Evolutionary conservation across 139 green algal species (phyloP).

Genomic region (Tetraselmis striata): DNA sequence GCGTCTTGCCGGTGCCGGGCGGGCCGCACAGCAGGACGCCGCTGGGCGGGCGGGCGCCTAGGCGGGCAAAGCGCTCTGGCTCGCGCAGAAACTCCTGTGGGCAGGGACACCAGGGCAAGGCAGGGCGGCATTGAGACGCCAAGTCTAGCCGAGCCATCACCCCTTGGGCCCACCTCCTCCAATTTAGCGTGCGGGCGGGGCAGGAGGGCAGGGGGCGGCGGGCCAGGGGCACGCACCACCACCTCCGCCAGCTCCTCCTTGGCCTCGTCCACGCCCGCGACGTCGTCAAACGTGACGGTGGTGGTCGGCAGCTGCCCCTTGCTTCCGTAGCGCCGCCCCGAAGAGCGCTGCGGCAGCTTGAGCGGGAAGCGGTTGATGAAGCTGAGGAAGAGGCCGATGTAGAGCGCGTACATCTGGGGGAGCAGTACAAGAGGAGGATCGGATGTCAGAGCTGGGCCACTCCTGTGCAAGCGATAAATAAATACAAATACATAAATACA

Average conservation of each 20-base stretch:
- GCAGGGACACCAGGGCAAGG: neutral
- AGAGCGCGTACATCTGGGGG: slow-evolving; percentile 56
- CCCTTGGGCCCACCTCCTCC: too few relatives aligned
- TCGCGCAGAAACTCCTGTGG: slow-evolving; percentile 59
- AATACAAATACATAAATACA: too few relatives aligned
- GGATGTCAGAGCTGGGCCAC: too few relatives aligned
- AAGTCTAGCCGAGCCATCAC: too few relatives aligned
- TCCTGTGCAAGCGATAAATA: too few relatives aligned
- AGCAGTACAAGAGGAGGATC: neutral
- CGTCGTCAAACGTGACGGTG: slow-evolving; percentile 71
- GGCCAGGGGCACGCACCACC: slow-evolving; percentile 45
- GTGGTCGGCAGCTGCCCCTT: slow-evolving; percentile 28
- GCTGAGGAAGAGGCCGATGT: slow-evolving; percentile 47
- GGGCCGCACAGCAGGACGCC: slow-evolving; percentile 73
- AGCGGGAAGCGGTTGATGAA: slow-evolving; percentile 61
- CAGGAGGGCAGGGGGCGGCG: neutral
- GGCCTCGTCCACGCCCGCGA: slow-evolving; percentile 80
- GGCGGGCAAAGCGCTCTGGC: slow-evolving; percentile 60
- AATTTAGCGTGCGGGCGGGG: neutral
- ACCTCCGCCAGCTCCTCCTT: slow-evolving; percentile 87
- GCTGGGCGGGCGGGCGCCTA: slow-evolving; percentile 63
- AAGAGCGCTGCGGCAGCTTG: slow-evolving; percentile 39
- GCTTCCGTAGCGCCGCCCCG: slow-evolving; percentile 22
- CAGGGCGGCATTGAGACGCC: too few relatives aligned
- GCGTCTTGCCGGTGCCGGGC: slow-evolving; percentile 78